phyloP scores from a whole-genome alignment of 345 rosid species.

The Cochlearia excelsa region DNA sequence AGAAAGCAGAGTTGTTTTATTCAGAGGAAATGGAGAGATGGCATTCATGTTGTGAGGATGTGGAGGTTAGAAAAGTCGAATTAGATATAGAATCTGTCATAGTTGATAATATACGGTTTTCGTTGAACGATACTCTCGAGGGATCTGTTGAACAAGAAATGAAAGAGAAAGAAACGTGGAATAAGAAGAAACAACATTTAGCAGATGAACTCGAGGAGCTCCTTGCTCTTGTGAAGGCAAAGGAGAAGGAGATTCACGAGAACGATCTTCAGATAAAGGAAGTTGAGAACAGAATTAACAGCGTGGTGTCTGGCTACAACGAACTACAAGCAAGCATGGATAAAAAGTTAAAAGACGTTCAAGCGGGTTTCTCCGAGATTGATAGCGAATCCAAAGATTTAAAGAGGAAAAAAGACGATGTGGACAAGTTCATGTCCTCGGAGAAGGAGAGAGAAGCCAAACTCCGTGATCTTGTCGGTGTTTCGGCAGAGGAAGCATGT shows the following conservation, averaged over 20 bases:
- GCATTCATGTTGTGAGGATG: conserved; percentile 58
- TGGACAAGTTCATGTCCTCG: conserved; percentile 42
- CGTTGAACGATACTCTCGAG: conserved; percentile 46
- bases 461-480: conserved; percentile 60
- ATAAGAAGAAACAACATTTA: conserved; percentile 50
- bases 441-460: conserved; percentile 57
- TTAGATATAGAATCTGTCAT: conserved; percentile 58
- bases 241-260: conserved; percentile 64
- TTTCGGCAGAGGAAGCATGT: conserved; percentile 63
- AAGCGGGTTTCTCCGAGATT: conserved; percentile 44
- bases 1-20: conserved; percentile 43
- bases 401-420: conserved; percentile 51
- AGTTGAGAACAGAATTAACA: conserved; percentile 54
- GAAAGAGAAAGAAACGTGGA: conserved; percentile 51
- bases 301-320: conserved; percentile 54
- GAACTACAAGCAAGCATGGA: conserved; percentile 53
- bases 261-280: conserved; percentile 53
- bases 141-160: conserved; percentile 52
- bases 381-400: conserved; percentile 50
- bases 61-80: conserved; percentile 62
- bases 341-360: conserved; percentile 45
- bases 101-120: conserved; percentile 51
- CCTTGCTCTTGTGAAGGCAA: conserved; percentile 64
- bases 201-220: conserved; percentile 54
- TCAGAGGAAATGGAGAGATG: conserved; percentile 54